Percentiles rank a stretch among this genome's conserved stretches.
Evolutionary conservation across 257 asterid genomes (phyloP).

Genomic region (Gentiana straminea): DNA sequence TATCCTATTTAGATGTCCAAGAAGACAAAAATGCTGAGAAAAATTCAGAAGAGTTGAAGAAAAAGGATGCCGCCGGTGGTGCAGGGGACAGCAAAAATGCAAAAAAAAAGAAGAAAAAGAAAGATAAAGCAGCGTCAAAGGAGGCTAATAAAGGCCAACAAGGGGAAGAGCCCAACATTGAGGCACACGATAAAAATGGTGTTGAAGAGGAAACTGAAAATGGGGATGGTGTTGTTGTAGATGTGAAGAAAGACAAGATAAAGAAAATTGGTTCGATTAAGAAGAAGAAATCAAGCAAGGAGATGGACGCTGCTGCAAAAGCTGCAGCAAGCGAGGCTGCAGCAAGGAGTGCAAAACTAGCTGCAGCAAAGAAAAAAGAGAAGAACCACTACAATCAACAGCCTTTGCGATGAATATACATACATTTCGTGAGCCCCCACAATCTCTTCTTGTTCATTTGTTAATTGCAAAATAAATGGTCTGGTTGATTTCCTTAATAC

Average conservation of each 20-base stretch:
- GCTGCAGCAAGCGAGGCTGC: constrained; percentile 93
- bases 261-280: constrained; percentile 68
- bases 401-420: constrained; percentile 48
- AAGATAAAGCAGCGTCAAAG: constrained; percentile 54
- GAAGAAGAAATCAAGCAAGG: constrained; percentile 86
- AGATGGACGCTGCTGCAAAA: constrained; percentile 76
- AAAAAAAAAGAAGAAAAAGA: constrained; percentile 84
- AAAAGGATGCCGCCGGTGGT: constrained; percentile 32
- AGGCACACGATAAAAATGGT: constrained; percentile 30
- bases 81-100: constrained; percentile 70
- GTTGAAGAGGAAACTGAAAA: constrained; percentile 34
- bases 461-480: constrained; percentile 12
- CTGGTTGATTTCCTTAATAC: constrained; percentile 8
- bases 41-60: constrained; percentile 33
- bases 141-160: constrained; percentile 62
- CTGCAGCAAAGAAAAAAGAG: constrained; percentile 96
- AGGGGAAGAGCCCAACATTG: constrained; percentile 29
- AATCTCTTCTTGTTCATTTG: constrained; percentile 10
- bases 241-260: constrained; percentile 52
- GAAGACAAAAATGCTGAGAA: constrained; percentile 38
- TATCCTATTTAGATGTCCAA: constrained; percentile 13
- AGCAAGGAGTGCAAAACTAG: constrained; percentile 81
- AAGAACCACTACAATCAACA: constrained; percentile 95
- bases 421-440: constrained; percentile 4
- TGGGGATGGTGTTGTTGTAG: constrained; percentile 47